Conservation (phyloP, 2,329 filamentous ascomycete species). For the Talaromyces atroroseus region DNA sequence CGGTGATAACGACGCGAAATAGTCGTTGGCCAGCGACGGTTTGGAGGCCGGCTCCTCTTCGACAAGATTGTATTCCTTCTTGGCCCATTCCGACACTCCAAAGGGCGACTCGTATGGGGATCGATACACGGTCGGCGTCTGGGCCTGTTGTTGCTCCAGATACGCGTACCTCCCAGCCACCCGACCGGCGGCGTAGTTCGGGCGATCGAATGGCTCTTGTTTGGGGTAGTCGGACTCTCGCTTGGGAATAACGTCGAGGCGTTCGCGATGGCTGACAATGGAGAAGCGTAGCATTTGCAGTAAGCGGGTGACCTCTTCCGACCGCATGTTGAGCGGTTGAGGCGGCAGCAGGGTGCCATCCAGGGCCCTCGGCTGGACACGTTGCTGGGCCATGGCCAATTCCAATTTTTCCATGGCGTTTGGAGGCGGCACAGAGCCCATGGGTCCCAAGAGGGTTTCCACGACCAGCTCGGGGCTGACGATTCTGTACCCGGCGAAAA, state of each 20-base stretch:
- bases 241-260: constrained; percentile 34
- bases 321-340: constrained; percentile 40
- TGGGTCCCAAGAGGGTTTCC: constrained; percentile 37
- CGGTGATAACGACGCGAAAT: constrained; percentile 34
- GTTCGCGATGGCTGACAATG: constrained; percentile 35
- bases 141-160: constrained; percentile 34
- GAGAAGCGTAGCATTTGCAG: constrained; percentile 42
- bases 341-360: constrained; percentile 34
- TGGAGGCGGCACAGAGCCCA: constrained; percentile 35
- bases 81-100: constrained; percentile 38
- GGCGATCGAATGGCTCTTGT: constrained; percentile 25
- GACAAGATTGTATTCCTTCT: constrained; percentile 33
- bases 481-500: constrained; percentile 40
- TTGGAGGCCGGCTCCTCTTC: constrained; percentile 30
- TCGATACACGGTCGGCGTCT: constrained; percentile 36
- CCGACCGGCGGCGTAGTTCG: constrained; percentile 26
- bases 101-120: constrained; percentile 41
- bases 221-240: constrained; percentile 32
- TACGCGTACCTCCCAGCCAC: constrained; percentile 36
- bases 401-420: constrained; percentile 40
- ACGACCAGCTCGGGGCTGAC: constrained; percentile 41
- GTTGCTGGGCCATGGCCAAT: constrained; percentile 40
- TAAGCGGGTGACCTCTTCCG: constrained; percentile 38
- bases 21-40: constrained; percentile 38
- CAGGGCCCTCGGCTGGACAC: constrained; percentile 34